Evolutionary conservation across 768 basidiomycete species (phyloP), one percentile per base, ranked within the genome.

Genomic region (Mycena alexandri): DNA sequence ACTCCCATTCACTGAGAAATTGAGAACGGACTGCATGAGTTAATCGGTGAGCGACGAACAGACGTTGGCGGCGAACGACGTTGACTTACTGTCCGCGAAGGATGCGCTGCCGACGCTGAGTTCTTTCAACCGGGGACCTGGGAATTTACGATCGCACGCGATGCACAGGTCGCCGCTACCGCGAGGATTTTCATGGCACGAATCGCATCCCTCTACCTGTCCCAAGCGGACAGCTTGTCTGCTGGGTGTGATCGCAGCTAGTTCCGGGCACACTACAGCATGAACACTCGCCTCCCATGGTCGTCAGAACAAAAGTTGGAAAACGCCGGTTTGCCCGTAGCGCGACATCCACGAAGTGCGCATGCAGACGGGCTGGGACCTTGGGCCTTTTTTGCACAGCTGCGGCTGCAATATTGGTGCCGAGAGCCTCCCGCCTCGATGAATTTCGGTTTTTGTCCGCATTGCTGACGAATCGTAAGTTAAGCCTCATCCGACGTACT

Each of bases 361-460:
- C 89, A 90, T 21, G 80, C 79, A 19, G 76, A 75, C 21, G 82
- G 78, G 65, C 74, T 80, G 46, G 77, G 71, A 46, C 78, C 81
- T 65, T 80, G 77, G 46, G 79, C 82, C 67, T 77, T 83, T 51
- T 86, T 81, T 60, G 89, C 89, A 73, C 89, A 90, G 55, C 84
- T 87, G 70, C 82, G 86, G 71, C 89, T 83, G 72, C 89, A 90
- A 74, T 86, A 90, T 36, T 85, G 82, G 71, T 90, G 88, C 68
- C 82, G 82, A 67, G 81, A 76, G 19, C 89, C 89, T 66, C 85
- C 83, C 70, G 70, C 66, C 63, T 89, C 89, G n/a, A 87, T 76
- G 74, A 84, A 90, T 79, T 87, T 90, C 16, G 88, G 87, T 75
- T 84, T 89, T 65, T 80, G 80, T 16, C 86, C 84, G 76, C 89